Base-by-base conservation (phyloP, 208 protist species). In the Leishmania martiniquensis region DNA sequence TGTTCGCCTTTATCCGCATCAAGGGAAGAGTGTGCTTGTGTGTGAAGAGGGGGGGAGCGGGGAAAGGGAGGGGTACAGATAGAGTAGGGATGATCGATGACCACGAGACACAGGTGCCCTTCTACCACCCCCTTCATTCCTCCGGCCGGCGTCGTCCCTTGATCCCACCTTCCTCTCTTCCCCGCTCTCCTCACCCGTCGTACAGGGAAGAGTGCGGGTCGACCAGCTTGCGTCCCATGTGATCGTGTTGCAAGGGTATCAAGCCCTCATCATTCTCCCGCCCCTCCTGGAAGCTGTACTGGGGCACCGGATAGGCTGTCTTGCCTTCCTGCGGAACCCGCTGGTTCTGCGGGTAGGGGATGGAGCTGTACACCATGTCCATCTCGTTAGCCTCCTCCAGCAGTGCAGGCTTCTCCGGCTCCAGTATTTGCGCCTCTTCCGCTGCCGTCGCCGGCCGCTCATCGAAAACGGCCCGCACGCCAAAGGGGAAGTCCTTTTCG, bases 401-500 rank as follows among this genome's bases (percentile, higher is more conserved):
- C 73, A 96, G 76, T 67, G 87, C 89, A 0, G 93, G 89, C 47
- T 76, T 77, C 65, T 93, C 87, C 54, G 82, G 83, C 65, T 81
- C 73, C 47, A 97, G 77, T 20, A 78, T 75, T 45, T 76, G 80
- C 4, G 65, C 62, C 6, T 83, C 49, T 81, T 95, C 91, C 52
- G 85, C 87, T 45, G 32, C 44, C 13, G 84, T 89, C 25, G 90
- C 90, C 12, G 89, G 88, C 2, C 93, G 89, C 78, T 95, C 90
- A 74, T 93, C 89, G 80, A 95, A 97, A 37, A 97, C 84, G 29
- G 93, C 93, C 1, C 93, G 89, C 67, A 97, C 91, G 57, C 93
- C 93, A 57, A 87, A 95, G 2, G 93, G 93, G 69, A 90, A 95
- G 68, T 95, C 93, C 84, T 96, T 97, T 69, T 92, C 86, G 77